These are phyloP conservation scores for Thuidium tamariscinum DNA, from an alignment of 225 moss, liverwort and hornwort genomes.

Conservation along the genomic window DNA sequence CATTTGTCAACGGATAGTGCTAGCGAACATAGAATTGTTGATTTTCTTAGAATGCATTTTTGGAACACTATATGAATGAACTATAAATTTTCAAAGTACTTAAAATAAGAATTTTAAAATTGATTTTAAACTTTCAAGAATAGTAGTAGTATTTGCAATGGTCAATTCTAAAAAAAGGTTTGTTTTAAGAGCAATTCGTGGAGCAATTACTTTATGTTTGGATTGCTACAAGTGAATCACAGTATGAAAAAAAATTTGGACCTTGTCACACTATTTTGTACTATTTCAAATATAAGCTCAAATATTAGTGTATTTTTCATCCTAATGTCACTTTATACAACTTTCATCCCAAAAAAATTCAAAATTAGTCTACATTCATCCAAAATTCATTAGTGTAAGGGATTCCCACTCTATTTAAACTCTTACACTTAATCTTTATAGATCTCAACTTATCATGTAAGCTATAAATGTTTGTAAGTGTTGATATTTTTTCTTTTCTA, in stretches of 20 bases:
- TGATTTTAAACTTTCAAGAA: rapidly evolving
- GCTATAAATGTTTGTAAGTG: neutral
- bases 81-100: neutral
- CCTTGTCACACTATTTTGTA: neutral
- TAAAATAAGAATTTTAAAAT: neutral
- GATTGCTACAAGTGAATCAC: too few species aligned
- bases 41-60: neutral
- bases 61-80: neutral
- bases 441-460: neutral
- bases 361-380: neutral
- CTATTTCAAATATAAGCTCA: neutral
- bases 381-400: neutral
- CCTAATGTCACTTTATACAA: neutral
- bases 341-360: neutral
- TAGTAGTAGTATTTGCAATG: neutral
- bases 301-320: neutral
- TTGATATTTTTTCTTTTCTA: neutral
- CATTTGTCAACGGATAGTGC: rapidly evolving
- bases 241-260: too few species aligned
- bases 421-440: too few species aligned
- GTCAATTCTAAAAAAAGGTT: too few species aligned
- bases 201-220: too few species aligned
- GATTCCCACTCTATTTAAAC: neutral
- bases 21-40: neutral
- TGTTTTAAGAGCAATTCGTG: too few species aligned